Evolutionary conservation across 2,329 filamentous ascomycete species (phyloP).

Genomic region (Aplosporella prunicola): DNA sequence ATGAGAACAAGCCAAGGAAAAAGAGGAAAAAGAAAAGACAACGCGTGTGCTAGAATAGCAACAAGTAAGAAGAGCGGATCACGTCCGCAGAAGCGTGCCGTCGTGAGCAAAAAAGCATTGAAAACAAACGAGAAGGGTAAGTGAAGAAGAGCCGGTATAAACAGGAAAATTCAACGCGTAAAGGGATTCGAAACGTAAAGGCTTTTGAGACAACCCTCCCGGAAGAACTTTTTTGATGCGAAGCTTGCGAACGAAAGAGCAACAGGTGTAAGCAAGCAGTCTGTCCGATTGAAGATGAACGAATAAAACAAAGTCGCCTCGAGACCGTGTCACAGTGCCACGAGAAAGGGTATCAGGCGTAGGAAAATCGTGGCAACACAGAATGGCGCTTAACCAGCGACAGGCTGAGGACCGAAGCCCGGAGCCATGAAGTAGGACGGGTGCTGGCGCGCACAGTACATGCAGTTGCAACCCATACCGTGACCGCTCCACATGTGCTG

Average conservation of each 20-base stretch:
- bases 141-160: slow-evolving; percentile 6
- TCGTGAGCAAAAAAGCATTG: slow-evolving; percentile 11
- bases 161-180: slow-evolving; percentile 5
- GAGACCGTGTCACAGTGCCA: no score
- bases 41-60: slow-evolving; percentile 3
- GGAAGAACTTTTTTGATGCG: slow-evolving; percentile 10
- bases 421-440: slow-evolving; percentile 30
- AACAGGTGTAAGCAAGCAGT: no score
- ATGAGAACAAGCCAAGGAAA: not conserved
- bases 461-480: slow-evolving; percentile 27
- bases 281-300: no score
- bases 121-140: slow-evolving; percentile 3
- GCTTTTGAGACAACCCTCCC: slow-evolving; percentile 10
- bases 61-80: slow-evolving; percentile 8
- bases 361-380: not conserved
- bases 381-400: slow-evolving; percentile 20
- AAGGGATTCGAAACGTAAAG: slow-evolving; percentile 7
- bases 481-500: slow-evolving; percentile 29
- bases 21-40: not conserved
- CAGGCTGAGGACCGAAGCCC: slow-evolving; percentile 30
- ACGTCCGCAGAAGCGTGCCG: slow-evolving; percentile 11
- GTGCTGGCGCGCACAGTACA: slow-evolving; percentile 29
- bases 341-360: not conserved
- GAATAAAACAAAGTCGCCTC: no score
- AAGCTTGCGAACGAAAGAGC: slow-evolving; percentile 9